Base-by-base conservation (phyloP, 352 stramenopile genomes). In the Phytophthora parvispora region DNA sequence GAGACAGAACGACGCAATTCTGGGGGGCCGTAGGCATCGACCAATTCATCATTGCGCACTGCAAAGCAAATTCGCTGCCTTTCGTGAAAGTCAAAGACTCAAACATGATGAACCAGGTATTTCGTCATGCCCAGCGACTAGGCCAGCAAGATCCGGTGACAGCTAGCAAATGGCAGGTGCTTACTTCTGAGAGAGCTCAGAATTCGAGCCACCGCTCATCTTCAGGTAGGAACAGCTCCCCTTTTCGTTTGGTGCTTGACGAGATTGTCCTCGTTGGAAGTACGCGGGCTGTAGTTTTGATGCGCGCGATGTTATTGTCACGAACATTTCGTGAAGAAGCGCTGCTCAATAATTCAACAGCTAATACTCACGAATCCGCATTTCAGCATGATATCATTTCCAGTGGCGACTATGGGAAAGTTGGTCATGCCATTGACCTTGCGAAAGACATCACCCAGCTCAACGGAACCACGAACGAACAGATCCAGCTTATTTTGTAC, bases 381-480 rank as follows among this genome's bases (percentile, higher is more conserved):
- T 75, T 64, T 32, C 72, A 80, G 29, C 52, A 40, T 3, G 64
- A 81, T 38, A 40, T 84, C 31, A 31, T 85, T 22, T 62, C 64
- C 6, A 75, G 47, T 27, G 25, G 24, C 10, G 69, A 75, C 12
- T 86, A 72, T 53, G 75, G 69, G 2, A 74, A 59, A 32, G 29
- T 83, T 12, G 65, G 55, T 28, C 80, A 88, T 36, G 69, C 54
- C 22, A 74, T 67, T 27, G 73, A 77, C 12, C 27, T 83, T 9
- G 55, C 75, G 2, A 63, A 54, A n/a, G 77, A 88, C 56, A 63
- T 88, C 18, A 69, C 66, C 2, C 60, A 77, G 31, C 67, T 64
- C 36, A 81, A 83, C 45, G 80, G 77, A 31, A 86, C 80, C 15
- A 38, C 74, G 6, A 61, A 66, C 24, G 77, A 88, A 27, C 65